Evolutionary conservation across 441 rosid genomes (phyloP).

Genomic region (Geranium incanum): DNA sequence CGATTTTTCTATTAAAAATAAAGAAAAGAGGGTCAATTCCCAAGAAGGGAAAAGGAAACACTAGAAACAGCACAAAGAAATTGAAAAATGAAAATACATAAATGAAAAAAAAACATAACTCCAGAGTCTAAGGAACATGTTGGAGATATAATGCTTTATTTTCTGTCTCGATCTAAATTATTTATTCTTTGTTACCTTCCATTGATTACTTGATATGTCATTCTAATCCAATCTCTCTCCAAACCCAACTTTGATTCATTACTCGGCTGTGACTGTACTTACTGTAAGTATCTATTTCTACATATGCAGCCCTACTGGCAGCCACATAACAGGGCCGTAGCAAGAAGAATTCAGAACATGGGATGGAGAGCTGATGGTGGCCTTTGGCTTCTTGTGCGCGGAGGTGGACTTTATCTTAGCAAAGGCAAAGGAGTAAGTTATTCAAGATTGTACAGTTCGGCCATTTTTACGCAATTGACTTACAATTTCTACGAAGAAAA

Average conservation of each 20-base stretch:
- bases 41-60: too few species aligned
- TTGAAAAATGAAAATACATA: too few species aligned
- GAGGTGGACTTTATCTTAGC: conserved; percentile 95
- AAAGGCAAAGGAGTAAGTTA: conserved; percentile 80
- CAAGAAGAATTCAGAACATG: conserved; percentile 93
- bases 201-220: neutral
- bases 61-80: too few species aligned
- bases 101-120: too few species aligned
- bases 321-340: conserved; percentile 90
- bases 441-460: neutral
- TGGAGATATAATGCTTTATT: too few species aligned
- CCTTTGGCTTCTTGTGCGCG: conserved; percentile 97
- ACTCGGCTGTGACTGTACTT: neutral
- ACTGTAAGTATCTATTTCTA: conserved; percentile 2
- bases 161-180: neutral
- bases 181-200: neutral
- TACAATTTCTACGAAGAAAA: neutral
- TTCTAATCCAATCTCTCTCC: neutral
- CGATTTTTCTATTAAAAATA: too few species aligned
- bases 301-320: conserved; percentile 76
- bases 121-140: too few species aligned
- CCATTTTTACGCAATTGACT: neutral
- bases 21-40: too few species aligned
- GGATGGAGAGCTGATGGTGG: conserved; percentile 99
- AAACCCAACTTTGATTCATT: neutral